phyloP scores from a whole-genome alignment of 495 filamentous ascomycete species.

The Letharia columbiana region DNA sequence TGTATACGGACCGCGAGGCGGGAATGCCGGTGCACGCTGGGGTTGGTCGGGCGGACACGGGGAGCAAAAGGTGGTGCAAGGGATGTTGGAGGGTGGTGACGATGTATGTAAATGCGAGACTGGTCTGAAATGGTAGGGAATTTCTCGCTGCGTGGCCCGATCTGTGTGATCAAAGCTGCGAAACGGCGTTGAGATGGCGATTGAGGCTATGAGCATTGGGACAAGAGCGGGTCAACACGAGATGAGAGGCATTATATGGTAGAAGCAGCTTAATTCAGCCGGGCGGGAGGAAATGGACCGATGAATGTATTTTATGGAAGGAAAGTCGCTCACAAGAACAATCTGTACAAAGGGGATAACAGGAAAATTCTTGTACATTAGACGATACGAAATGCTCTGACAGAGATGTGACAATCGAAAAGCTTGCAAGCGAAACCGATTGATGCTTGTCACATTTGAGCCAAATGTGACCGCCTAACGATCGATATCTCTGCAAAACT shows the following conservation, averaged over 20 bases:
- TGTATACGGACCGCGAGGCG: background rate
- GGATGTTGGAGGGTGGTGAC: background rate
- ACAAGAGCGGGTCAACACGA: background rate
- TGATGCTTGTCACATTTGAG: background rate
- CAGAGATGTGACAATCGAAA: background rate
- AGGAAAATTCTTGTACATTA: background rate
- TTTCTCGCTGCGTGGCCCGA: background rate
- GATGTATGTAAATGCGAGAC: background rate
- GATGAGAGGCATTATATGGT: too few species aligned
- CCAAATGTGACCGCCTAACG: background rate
- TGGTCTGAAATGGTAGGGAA: background rate
- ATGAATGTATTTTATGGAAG: background rate
- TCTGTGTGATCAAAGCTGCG: background rate
- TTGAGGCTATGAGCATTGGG: background rate
- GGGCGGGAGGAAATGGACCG: background rate
- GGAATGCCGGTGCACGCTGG: background rate
- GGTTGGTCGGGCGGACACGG: background rate
- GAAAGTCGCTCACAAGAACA: background rate
- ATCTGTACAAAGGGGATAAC: background rate
- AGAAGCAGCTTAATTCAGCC: background rate
- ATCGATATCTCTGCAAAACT: background rate
- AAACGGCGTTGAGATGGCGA: background rate
- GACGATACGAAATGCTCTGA: background rate
- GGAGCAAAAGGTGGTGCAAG: slow-evolving; percentile 2
- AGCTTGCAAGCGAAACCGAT: background rate